Evolutionary conservation across 2,329 filamentous ascomycete species (phyloP).

Genomic region (Parafenestella ontariensis): DNA sequence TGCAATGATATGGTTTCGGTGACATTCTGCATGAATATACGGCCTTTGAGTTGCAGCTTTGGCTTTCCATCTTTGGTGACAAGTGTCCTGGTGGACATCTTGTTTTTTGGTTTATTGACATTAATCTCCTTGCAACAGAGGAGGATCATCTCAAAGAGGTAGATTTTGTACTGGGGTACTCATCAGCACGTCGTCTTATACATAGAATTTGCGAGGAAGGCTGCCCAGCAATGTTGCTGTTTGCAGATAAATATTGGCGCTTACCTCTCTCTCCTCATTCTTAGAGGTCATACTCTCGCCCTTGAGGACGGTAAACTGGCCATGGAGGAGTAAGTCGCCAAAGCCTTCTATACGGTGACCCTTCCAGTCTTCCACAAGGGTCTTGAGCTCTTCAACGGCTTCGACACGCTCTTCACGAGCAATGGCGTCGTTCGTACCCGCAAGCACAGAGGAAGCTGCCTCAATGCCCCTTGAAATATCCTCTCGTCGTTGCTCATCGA

Average conservation of each 20-base stretch:
- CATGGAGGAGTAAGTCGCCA: slow-evolving; percentile 84
- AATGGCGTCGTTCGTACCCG: slow-evolving; percentile 88
- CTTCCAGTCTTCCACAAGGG: slow-evolving; percentile 96
- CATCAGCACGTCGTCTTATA: slow-evolving; percentile 4
- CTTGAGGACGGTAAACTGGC: slow-evolving; percentile 90
- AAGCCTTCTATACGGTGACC: slow-evolving; percentile 90
- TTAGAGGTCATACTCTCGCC: slow-evolving; percentile 74
- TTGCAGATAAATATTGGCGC: slow-evolving; percentile 35
- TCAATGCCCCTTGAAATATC: slow-evolving; percentile 81
- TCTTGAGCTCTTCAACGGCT: slow-evolving; percentile 80
- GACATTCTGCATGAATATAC: slow-evolving; percentile 99
- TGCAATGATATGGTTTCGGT: slow-evolving; percentile 89
- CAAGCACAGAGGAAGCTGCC: slow-evolving; percentile 80
- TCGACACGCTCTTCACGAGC: slow-evolving; percentile 85
- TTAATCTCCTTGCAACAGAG: slow-evolving; percentile 96
- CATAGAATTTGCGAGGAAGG: neutral
- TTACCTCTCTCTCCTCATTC: slow-evolving; percentile 89
- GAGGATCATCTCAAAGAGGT: slow-evolving; percentile 93
- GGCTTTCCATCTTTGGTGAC: slow-evolving; percentile 77
- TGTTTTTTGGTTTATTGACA: slow-evolving; percentile 78
- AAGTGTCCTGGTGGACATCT: slow-evolving; percentile 70
- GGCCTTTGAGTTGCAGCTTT: slow-evolving; percentile 87
- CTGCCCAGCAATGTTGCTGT: neutral
- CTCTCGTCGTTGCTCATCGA: slow-evolving; percentile 71
- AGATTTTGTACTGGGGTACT: slow-evolving; percentile 84